Evolutionary conservation across 805 yeast species (phyloP).

Genomic region (Priceomyces haplophilus): DNA sequence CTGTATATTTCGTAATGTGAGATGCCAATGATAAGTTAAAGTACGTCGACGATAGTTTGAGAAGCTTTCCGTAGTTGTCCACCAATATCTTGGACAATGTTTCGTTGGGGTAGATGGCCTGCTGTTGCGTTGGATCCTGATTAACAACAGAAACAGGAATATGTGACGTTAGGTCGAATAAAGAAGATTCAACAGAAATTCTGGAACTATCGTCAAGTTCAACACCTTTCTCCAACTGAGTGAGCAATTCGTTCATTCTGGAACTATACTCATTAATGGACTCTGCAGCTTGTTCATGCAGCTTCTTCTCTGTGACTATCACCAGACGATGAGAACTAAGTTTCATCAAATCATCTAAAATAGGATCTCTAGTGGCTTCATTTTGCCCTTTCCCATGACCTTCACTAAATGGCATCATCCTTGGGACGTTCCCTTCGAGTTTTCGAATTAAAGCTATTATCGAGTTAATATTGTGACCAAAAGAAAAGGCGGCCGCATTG

Average conservation of each 20-base stretch:
- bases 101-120: conserved; percentile 30
- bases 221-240: conserved; percentile 24
- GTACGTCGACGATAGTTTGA: conserved; percentile 31
- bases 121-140: conserved; percentile 1
- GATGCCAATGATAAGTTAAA: conserved; percentile 37
- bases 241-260: conserved; percentile 27
- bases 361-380: conserved; percentile 29
- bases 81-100: conserved; percentile 34
- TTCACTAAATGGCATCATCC: conserved; percentile 6
- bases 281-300: conserved; percentile 6
- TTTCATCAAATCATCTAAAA: conserved; percentile 29
- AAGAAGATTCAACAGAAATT: conserved; percentile 24
- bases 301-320: conserved; percentile 4
- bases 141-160: conserved; percentile 20
- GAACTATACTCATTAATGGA: conserved; percentile 31
- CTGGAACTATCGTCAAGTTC: conserved; percentile 28
- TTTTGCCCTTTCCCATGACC: conserved; percentile 2
- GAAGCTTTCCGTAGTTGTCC: conserved; percentile 34
- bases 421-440: conserved; percentile 15
- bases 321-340: conserved; percentile 23
- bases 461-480: background rate
- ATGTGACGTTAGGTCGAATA: conserved; percentile 24
- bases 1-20: conserved; percentile 38
- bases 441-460: conserved; percentile 14
- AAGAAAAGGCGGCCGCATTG: background rate